Evolutionary conservation across 2,329 filamentous ascomycete genomes (phyloP).

Genomic region (Trichoderma guizhouense): DNA sequence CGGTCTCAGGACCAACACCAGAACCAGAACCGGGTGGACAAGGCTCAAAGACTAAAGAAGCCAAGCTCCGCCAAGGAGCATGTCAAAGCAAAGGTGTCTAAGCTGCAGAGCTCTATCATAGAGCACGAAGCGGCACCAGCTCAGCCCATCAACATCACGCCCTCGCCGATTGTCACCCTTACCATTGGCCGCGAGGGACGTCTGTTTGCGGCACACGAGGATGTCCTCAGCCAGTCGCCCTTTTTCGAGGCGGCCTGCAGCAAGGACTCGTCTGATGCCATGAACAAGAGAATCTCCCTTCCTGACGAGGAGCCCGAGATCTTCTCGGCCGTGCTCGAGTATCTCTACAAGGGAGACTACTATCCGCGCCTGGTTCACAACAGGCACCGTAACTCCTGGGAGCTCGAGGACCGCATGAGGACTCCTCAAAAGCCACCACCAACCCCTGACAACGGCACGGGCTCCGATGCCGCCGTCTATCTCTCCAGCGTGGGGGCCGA

Average conservation of each 20-base stretch:
- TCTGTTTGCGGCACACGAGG: slow-evolving; percentile 92
- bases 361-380: slow-evolving; percentile 84
- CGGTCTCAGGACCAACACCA: slow-evolving; percentile 60
- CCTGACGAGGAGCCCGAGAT: slow-evolving; percentile 81
- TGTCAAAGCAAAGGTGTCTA: slow-evolving; percentile 66
- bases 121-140: slow-evolving; percentile 42
- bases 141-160: slow-evolving; percentile 28
- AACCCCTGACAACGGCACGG: slow-evolving; percentile 47
- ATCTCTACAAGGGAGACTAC: slow-evolving; percentile 96
- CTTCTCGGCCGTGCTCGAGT: slow-evolving; percentile 91
- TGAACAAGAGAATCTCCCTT: slow-evolving; percentile 74
- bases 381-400: slow-evolving; percentile 82
- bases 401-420: slow-evolving; percentile 66
- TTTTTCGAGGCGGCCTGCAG: slow-evolving; percentile 74
- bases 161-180: slow-evolving; percentile 79
- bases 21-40: slow-evolving; percentile 66
- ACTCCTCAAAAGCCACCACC: slow-evolving; percentile 48
- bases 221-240: slow-evolving; percentile 80
- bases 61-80: slow-evolving; percentile 57
- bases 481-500: slow-evolving; percentile 70
- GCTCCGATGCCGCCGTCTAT: slow-evolving; percentile 59
- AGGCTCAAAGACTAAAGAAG: slow-evolving; percentile 76
- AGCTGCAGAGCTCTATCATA: slow-evolving; percentile 80
- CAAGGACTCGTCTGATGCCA: slow-evolving; percentile 68
- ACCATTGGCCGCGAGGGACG: slow-evolving; percentile 80